Evolutionary conservation across 306 rosid genomes (phyloP), one percentile per base, ranked within the genome.

Genomic region (Quercus berberidifolia): DNA sequence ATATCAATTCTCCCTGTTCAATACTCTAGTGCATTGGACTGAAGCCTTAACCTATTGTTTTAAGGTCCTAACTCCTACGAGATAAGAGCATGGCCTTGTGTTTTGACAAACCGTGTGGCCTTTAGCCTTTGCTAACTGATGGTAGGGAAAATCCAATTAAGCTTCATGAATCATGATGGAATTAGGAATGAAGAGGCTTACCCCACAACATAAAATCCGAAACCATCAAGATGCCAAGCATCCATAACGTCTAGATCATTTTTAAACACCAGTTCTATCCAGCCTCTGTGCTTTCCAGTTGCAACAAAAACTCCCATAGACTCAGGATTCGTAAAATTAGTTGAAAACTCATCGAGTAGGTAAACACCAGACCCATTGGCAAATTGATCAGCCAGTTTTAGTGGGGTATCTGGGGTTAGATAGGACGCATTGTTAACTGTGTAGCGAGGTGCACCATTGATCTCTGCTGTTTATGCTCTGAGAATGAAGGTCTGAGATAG

Each of bases 211-310:
- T 86, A 85, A 87, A 92, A 91, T 21, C 89, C 88, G 10, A 55
- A 92, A 74, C 99, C 99, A 86, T 94, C 93, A 20, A 94, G 85
- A 81, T 94, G 97, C 97, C 97, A 94, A 71, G 99, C 6, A 80
- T 89, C 92, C 49, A 90, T 87, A 51, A 57, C 79, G 38, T 43
- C 74, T 64, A 91, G 52, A 62, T 49, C 79, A 77, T 90, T 94
- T 33, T 81, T 63, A 1, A 94, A 77, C 20, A 92, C 97, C 62
- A 90, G 71, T 88, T 92, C 97, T 21, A 81, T 35, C 97, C 91
- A 90, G 9, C 90, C 97, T 74, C 87, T 91, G 79, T 92, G 88
- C 21, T 74, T 60, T 35, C 92, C 89, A 30, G 89, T 86, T n/a
- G 87, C 90, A 1, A 92, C 97, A n/a, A 87, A 92, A n/a, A 90